Base-by-base conservation (phyloP, 179 eudicot species). In the Beta lomatogona region DNA sequence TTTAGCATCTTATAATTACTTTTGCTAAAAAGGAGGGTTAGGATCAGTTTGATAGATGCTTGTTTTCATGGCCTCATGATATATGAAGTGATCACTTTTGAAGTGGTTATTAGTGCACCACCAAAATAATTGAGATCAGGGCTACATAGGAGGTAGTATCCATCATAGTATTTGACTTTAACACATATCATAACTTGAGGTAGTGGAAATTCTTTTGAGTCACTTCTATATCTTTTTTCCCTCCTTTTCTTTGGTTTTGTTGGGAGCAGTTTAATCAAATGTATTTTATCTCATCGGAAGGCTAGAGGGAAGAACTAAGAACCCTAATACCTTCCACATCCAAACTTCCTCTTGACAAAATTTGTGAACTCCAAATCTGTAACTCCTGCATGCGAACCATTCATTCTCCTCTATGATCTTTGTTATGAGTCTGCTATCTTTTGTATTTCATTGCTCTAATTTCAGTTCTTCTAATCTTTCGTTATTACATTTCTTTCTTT, bases 21-120 rank as follows among this genome's bases (percentile, higher is more conserved):
- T 64, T 19, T 48, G 59, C 18, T 18, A 10, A 36, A 77, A 82
- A 82, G 85, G 73, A 77, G 66, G 81, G 78, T 54, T 77, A 45
- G 78, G 81, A 82, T 82, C 81, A 82, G 12, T 28, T 50, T 63
- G 19, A 18, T 61, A 31, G 63, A 50, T 82, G 73, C 73, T 71
- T 77, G 65, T 81, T 28, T 71, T 54, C 36, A 82, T 57, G 75
- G 10, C 85, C 81, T 71, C 73, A 15, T 19, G 16, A 53, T 19
- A 82, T 36, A 36, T 36, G 41, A n/a, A 71, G 71, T 41, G 9
- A 31, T 70, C 81, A 77, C 85, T 77, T 82, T 77, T 82, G 11
- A 77, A 77, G 77, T 82, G 81, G 60, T 50, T 54, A 36, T 50
- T 54, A 36, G 60, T 75, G 75, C 83, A 53, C 58, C 75, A 70